phyloP scores from a whole-genome alignment of 192 early-diverging fungal species.

The Phlyctochytrium bullatum region DNA sequence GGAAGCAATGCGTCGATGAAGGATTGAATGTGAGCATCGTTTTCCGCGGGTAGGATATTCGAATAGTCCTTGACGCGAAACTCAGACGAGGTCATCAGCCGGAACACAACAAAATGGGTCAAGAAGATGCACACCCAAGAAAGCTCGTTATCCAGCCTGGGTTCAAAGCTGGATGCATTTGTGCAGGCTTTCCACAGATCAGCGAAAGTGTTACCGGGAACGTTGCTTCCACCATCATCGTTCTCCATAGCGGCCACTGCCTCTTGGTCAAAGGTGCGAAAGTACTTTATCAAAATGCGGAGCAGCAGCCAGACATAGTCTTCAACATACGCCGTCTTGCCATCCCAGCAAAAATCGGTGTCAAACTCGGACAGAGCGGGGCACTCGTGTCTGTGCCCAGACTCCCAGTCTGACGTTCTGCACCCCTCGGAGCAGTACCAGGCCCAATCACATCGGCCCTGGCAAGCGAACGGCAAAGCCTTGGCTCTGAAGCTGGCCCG shows the following conservation, averaged over 20 bases:
- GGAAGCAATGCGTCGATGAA: slow-evolving; percentile 4
- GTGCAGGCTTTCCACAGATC: slow-evolving; percentile 14
- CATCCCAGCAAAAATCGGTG: slow-evolving; percentile 3
- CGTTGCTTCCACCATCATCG: background rate
- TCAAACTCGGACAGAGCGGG: slow-evolving; percentile 19
- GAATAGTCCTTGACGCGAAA: background rate
- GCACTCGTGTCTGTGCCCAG: slow-evolving; percentile 28
- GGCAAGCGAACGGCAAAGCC: slow-evolving; percentile 1
- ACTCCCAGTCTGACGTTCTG: slow-evolving; percentile 19
- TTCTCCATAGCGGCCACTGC: background rate
- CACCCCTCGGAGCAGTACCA: slow-evolving; percentile 33
- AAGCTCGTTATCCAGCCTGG: slow-evolving; percentile 9
- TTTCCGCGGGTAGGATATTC: background rate
- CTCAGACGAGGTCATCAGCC: background rate
- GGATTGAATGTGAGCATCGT: background rate
- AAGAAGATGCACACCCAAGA: background rate
- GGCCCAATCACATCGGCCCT: slow-evolving; percentile 18
- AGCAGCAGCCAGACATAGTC: slow-evolving; percentile 40
- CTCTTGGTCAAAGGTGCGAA: slow-evolving; percentile 14
- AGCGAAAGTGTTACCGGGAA: slow-evolving; percentile 3
- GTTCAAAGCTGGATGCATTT: slow-evolving; percentile 2
- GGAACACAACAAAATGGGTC: slow-evolving; percentile 3
- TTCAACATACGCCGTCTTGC: slow-evolving; percentile 9
- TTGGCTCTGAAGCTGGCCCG: background rate
- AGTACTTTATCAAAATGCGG: slow-evolving; percentile 18